A percentile compares a stretch with the other conserved stretches of the same genome.
Conservation (phyloP, 441 rosid genomes). For the Omphalea diandra region DNA sequence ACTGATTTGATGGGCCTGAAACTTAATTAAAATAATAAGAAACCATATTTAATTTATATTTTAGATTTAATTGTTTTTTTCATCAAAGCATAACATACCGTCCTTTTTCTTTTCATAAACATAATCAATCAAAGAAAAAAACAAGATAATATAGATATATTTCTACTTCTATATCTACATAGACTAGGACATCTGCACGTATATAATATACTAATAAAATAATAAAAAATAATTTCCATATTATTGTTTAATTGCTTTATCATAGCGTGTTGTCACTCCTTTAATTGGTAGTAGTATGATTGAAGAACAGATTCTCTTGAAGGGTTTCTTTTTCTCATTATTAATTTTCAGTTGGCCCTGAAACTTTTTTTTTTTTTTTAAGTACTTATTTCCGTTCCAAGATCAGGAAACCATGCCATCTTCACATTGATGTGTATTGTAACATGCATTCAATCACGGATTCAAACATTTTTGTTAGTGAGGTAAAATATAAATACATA, state of each 20-base stretch:
- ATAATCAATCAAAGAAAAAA: too few relatives aligned
- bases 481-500: too few relatives aligned
- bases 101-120: background rate
- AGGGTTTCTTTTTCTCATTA: background rate
- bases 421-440: background rate
- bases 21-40: too few relatives aligned
- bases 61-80: too few relatives aligned
- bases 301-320: background rate
- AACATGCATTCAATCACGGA: too few relatives aligned
- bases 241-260: background rate
- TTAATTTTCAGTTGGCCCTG: background rate
- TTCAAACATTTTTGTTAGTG: too few relatives aligned
- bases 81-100: background rate
- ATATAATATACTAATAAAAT: too few relatives aligned
- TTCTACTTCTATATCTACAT: background rate
- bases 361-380: too few relatives aligned
- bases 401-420: background rate
- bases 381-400: background rate
- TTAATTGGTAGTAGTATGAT: background rate
- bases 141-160: too few relatives aligned
- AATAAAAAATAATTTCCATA: too few relatives aligned
- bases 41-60: too few relatives aligned
- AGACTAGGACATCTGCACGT: background rate
- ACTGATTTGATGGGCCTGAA: too few relatives aligned
- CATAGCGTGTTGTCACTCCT: conserved; percentile 9